Evolutionary conservation across 2,329 filamentous ascomycete species (phyloP), one percentile per base, ranked within the genome.

Genomic region (Trichoderma aggressivum): DNA sequence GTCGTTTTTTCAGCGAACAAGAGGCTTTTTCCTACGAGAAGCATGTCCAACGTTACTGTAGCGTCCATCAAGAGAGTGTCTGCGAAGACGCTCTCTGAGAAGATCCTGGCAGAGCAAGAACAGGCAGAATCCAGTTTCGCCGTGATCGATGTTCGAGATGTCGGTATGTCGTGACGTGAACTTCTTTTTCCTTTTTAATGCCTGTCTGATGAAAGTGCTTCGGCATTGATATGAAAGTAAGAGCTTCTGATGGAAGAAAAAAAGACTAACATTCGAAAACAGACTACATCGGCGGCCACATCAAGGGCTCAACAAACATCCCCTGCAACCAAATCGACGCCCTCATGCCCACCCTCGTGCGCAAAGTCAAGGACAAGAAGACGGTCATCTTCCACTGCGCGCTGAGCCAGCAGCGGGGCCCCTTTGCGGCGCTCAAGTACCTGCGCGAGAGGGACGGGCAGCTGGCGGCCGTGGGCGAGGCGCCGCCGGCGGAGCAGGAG

Each of bases 341-440:
- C 78, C 89, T 87, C 75, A 89, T 96, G 80, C 92, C 94, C 0
- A 93, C 94, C 74, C 88, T 99, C n/a, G 86, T 97, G 14, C 89
- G 93, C 70, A 90, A 87, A 56, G 87, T 98, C 61, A 84, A 89
- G 74, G 89, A 91, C 78, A 94, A 94, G 80, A 89, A 96, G 70
- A 91, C 87, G 12, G 94, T 99, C 16, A 89, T 99, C 1, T 99
- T 99, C 81, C 96, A 99, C 83, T 99, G 96, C 82, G 92, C 93
- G 21, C 84, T 98, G 70, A 95, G 92, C 75, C 96, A 98, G 84
- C 92, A 97, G 82, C 87, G 96, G 1, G 96, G 96, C 0, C 96
- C 96, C 0, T 88, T 88, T 64, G 94, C 95, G 4, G 96, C 96
- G 4, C 82, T 97, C 75, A 86, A 87, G 77, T 98, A 98, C 80